Evolutionary conservation across 495 filamentous ascomycete genomes (phyloP), one percentile per base, ranked within the genome.

Genomic region (Penicillium parvum): DNA sequence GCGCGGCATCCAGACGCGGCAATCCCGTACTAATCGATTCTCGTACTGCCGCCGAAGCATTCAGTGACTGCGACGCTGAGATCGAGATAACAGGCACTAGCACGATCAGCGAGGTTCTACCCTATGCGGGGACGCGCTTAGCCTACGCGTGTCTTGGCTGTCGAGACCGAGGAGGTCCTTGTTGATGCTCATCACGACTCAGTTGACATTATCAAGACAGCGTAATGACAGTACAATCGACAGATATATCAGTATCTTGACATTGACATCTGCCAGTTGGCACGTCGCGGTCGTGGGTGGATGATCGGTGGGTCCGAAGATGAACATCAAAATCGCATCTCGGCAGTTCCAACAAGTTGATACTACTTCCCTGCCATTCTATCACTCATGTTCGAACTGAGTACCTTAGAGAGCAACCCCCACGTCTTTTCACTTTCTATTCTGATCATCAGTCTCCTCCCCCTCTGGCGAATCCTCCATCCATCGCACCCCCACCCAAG

Each of bases 51-150:
- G 77, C 74, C 7, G 83, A 72, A 14, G 83, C 74, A 37, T 84
- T 77, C 27, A 95, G 67, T 7, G 87, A 89, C 62, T 94, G 80
- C 0, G 90, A 88, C 29, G 90, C 90, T 2, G 91, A 90, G 14
- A 95, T 75, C 1, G 92, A 90, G n/a, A 86, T 78, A 21, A 98
- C 72, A 5, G 87, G 84, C 21, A 39, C 70, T 72, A 27, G 26
- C 21, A 30, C 10, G 9, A 11, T 34, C 12, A 45, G 27, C 22
- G 27, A 2, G 11, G 7, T 37, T 33, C 19, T 19, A 19, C 12
- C 11, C 11, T 4, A 10, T n/a, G n/a, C n/a, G n/a, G n/a, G 33
- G 26, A 8, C n/a, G n/a, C n/a, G 5, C 30, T 12, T 18, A 7
- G 58, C 55, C 56, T 45, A 68, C 66, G 46, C 42, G 61, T 43